A percentile compares a stretch with the other conserved stretches of the same genome.
Conservation (phyloP, 768 basidiomycete genomes). For the Candolleomyces aberdarensis region DNA sequence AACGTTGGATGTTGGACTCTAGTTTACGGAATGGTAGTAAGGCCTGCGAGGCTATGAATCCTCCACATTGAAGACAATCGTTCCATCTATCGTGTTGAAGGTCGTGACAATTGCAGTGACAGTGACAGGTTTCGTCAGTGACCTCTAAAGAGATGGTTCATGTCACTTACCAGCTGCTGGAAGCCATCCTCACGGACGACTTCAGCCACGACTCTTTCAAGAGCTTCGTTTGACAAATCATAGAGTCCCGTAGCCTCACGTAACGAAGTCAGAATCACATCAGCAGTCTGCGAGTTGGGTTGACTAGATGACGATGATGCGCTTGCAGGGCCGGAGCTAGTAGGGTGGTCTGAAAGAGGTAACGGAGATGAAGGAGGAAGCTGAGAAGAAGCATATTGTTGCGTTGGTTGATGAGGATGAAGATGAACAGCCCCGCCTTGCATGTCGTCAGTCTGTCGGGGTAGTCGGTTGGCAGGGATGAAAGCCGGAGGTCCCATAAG, state of each 20-base stretch:
- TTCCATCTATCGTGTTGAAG: slow-evolving; percentile 12
- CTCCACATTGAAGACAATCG: slow-evolving; percentile 14
- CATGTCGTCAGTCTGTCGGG: background rate
- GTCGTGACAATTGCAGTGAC: background rate
- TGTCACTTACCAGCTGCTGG: slow-evolving; percentile 56
- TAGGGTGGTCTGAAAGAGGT: background rate
- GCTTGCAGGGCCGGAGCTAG: background rate
- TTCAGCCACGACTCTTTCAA: slow-evolving; percentile 57
- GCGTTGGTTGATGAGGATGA: background rate
- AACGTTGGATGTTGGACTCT: background rate
- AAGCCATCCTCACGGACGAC: slow-evolving; percentile 79
- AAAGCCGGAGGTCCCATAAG: background rate
- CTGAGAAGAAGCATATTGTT: background rate
- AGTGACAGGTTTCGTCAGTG: background rate
- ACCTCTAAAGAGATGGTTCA: too few relatives aligned
- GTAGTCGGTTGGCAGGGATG: background rate
- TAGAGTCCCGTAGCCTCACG: slow-evolving; percentile 49
- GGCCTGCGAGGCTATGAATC: slow-evolving; percentile 10
- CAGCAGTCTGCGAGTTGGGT: background rate
- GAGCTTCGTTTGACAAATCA: slow-evolving; percentile 42
- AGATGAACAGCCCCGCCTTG: background rate
- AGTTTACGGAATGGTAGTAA: background rate
- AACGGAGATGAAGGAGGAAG: background rate
- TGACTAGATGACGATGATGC: background rate
- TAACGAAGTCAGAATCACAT: slow-evolving; percentile 35